Percentiles rank a stretch among this genome's conserved stretches.
Conservation (phyloP, 148 eudicot genomes). For the Silene conica region DNA sequence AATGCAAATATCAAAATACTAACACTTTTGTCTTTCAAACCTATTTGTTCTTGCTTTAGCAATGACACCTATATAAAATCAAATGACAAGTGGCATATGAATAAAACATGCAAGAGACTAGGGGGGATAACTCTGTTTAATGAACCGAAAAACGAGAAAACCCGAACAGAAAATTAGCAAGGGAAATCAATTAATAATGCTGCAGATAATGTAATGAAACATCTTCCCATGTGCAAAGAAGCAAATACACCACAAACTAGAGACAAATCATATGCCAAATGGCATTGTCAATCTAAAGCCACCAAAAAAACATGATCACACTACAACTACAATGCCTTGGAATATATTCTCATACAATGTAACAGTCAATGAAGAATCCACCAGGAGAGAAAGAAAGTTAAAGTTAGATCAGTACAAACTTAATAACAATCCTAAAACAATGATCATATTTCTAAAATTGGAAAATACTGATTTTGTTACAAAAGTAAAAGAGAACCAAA, state of each 20-base stretch:
- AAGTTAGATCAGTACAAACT: not conserved
- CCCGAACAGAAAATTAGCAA: not conserved
- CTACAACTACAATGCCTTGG: not conserved
- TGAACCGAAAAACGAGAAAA: not conserved
- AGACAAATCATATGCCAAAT: conserved; percentile 10
- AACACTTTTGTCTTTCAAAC: not conserved
- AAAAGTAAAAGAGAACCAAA: conserved; percentile 11
- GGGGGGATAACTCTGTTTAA: not conserved
- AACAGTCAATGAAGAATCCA: not conserved
- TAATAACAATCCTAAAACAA: not conserved
- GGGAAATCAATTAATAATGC: not conserved
- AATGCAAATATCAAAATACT: conserved; percentile 1
- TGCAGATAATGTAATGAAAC: not conserved
- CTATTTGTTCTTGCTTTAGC: not conserved
- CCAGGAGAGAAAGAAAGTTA: not conserved
- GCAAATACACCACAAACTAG: not conserved
- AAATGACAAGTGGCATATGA: not conserved
- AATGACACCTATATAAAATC: not conserved
- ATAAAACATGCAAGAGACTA: not conserved
- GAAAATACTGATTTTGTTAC: conserved; percentile 3
- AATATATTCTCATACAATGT: not conserved
- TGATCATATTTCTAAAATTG: not conserved
- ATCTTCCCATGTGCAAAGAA: conserved; percentile 2
- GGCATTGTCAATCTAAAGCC: conserved; percentile 1
- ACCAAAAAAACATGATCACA: not conserved